Evolutionary conservation across 306 rosid species (phyloP), one percentile per base, ranked within the genome.

Genomic region (Quercus mongolica): DNA sequence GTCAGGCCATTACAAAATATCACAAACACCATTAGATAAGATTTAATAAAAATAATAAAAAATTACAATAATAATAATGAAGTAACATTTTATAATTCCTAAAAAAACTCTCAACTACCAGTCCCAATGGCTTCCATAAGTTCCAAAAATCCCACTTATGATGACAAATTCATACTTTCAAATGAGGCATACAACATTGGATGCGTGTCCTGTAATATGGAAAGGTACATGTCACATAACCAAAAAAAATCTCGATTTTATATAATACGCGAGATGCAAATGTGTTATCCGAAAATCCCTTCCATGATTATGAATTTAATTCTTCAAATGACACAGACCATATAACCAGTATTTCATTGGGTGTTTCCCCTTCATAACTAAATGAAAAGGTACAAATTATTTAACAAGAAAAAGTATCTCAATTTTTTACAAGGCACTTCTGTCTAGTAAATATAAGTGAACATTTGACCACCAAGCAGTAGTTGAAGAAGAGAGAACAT

Each of bases 401-500:
- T 59, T 59, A 59, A 20, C 5, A 59, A 25, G 26, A 33, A 0
- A 33, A 17, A 18, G 2, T 17, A 31, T 21, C 4, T 8, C 0
- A 8, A 6, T 3, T 67, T 33, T 67, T 6, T 63, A 20, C 15
- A 31, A 56, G 38, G 64, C 46, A 28, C 41, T 56, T 41, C 72
- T 20, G 1, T 57, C 52, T 77, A 54, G 51, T 67, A 33, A 49
- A 63, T 63, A 30, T 14, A 63, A 17, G 49, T 64, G 17, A 23
- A 71, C 35, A 58, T 30, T 72, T 41, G 21, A 23, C 58, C 71
- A 51, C 61, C 38, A 61, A 81, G 28, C 62, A 69, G 14, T 41
- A 65, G 75, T 79, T 77, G 67, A 56, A 33, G 71, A 67, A 35
- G 18, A 67, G 49, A 67, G 26, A 67, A 33, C 71, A 19, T 35